Base-by-base conservation (phyloP, 1,284 basidiomycete species). In the Ustilago nuda region DNA sequence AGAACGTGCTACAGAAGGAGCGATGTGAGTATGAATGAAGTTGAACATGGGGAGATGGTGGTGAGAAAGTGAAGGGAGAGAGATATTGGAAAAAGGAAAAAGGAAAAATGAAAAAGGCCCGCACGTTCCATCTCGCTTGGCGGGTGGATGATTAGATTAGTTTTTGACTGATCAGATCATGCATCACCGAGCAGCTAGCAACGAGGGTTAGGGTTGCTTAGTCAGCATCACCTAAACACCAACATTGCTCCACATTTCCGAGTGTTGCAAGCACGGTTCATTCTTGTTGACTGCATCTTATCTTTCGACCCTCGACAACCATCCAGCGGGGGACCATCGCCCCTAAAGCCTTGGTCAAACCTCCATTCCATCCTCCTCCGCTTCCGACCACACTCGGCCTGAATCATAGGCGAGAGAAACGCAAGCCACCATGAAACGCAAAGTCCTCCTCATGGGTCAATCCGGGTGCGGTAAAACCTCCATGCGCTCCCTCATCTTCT, bases 401-500 rank as follows among this genome's bases (percentile, higher is more conserved):
- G 9, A 23, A 37, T 7, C 7, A 23, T 54, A 69, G 50, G 35
- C 23, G 3, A 27, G 23, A 27, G 3, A 27, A 27, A 3, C 23
- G 3, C 23, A 27, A 27, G 3, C 23, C 23, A 27, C 23, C 23
- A 78, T 78, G 76, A 78, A 78, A 66, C 74, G 75, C 60, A 78
- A 78, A 54, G 79, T 85, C 7, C 70, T 84, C 5, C 66, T 85
- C 30, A 85, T 85, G 84, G 84, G 84, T 53, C 78, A 80, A 45
- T 85, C 78, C 84, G 88, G 88, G 30, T 88, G 87, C 66, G 89
- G 89, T 50, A 90, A 90, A 89, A 98, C 97, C 13, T 98, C 95
- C 8, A 99, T 99, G 96, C 91, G 96, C 54, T 95, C 95, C 32
- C 92, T 99, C 87, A 98, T 99, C 84, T 99, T 99, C 86, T 95